A percentile compares a stretch with the other conserved stretches of the same genome.
Evolutionary conservation across 1,284 basidiomycete species (phyloP).

Genomic region (Pseudozyma flocculosa): DNA sequence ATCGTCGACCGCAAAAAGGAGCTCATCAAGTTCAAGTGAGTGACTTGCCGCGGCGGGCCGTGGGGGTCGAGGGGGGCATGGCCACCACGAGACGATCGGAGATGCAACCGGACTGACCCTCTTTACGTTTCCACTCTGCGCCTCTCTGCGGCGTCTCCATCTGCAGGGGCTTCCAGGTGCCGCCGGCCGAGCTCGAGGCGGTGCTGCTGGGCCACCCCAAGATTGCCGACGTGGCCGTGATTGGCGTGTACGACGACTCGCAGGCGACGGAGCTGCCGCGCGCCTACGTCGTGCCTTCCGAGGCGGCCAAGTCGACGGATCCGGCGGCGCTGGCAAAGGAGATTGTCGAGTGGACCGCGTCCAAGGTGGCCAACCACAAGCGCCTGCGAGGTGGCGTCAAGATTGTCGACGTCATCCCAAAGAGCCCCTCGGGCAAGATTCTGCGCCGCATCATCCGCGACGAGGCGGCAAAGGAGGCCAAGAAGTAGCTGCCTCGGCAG

Average conservation of each 20-base stretch:
- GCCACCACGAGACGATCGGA: too few species aligned
- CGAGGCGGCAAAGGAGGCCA: constrained; percentile 26
- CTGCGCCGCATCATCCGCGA: constrained; percentile 49
- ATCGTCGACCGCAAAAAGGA: constrained; percentile 50
- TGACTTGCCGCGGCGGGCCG: neutral
- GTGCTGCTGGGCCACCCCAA: constrained; percentile 33
- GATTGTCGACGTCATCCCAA: constrained; percentile 46
- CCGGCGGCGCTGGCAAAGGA: constrained; percentile 38
- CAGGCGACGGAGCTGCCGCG: constrained; percentile 48
- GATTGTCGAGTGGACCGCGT: constrained; percentile 52
- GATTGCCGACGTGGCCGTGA: constrained; percentile 37
- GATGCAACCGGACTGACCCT: too few species aligned
- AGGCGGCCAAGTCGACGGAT: constrained; percentile 25
- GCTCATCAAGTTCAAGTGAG: constrained; percentile 50
- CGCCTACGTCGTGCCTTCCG: constrained; percentile 53
- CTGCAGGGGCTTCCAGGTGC: constrained; percentile 60
- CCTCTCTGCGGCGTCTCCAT: constrained; percentile 1
- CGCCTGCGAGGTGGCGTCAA: constrained; percentile 55
- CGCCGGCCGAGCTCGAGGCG: constrained; percentile 43
- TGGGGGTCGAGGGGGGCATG: too few species aligned
- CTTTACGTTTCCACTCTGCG: constrained; percentile 1
- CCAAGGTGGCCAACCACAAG: constrained; percentile 57
- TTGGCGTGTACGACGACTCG: constrained; percentile 21
- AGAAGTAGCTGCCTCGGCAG: too few species aligned
- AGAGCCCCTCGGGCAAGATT: constrained; percentile 55